Base-by-base conservation (phyloP, 2,329 filamentous ascomycete species). In the Zymoseptoria ardabiliae region DNA sequence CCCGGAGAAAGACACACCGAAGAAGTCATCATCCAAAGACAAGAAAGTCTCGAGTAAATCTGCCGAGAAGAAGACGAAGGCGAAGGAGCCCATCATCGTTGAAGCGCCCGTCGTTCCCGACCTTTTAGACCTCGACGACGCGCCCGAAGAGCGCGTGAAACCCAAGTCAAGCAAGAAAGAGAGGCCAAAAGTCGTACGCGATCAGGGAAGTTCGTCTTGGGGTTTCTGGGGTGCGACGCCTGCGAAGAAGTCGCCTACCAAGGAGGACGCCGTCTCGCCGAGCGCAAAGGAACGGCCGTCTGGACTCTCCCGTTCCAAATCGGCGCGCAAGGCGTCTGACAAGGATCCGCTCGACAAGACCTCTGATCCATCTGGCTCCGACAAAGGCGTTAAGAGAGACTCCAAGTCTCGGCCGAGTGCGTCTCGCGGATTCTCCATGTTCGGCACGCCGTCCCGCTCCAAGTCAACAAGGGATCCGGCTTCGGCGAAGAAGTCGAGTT, bases 141-240 rank as follows among this genome's bases (percentile, higher is more conserved):
- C 21, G 66, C 71, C 10, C 64, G 70, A 55, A 73, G 57, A 74
- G 58, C 75, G 77, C 35, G 80, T 63, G 35, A 84, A 86, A 55
- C 76, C 80, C 61, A 84, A 82, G 56, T 72, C 79, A 4, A 80
- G 80, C 3, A 90, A 85, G 75, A 95, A 88, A 71, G 89, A 95
- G 63, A 87, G 91, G 13, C 78, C 88, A 25, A 90, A 87, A 69
- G 84, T 91, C 63, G 89, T 85, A 66, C 88, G 90, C 59, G 86
- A 88, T 45, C 81, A 83, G 60, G 81, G 80, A 41, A 75, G 75
- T n/a, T 79, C 72, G 21, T 73, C 83, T 11, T 94, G 91, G 90
- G 87, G 86, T 41, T 85, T 85, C 72, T 93, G 88, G 88, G 84
- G 82, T 19, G 81, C 85, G 17, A 72, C 71, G 23, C 68, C 70